A percentile compares a stretch with the other conserved stretches of the same genome.
These are phyloP conservation scores for Globisporangium emineosum DNA, from an alignment of 352 stramenopile species.

Conservation along the genomic window DNA sequence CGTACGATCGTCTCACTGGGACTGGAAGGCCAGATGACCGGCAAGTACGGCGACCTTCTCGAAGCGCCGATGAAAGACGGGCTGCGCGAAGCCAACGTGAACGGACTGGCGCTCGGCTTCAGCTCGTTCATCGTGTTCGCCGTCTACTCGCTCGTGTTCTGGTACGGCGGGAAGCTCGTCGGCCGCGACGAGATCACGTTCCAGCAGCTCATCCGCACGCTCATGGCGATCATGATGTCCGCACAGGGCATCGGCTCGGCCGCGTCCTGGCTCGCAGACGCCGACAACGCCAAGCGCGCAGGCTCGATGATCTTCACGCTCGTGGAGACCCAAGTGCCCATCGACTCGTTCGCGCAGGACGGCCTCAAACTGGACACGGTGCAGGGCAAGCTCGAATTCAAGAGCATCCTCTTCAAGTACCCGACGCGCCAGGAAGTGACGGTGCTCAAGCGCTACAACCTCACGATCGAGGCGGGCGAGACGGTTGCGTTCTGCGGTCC, in stretches of 20 bases:
- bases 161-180: conserved; percentile 50
- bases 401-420: conserved; percentile 24
- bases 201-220: conserved; percentile 36
- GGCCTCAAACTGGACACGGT: conserved; percentile 9
- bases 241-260: conserved; percentile 31
- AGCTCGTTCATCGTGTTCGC: conserved; percentile 51
- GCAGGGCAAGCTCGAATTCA: conserved; percentile 21
- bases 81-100: conserved; percentile 23
- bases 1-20: conserved; percentile 36
- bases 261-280: conserved; percentile 24
- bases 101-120: conserved; percentile 52
- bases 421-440: conserved; percentile 21
- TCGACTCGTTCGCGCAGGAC: conserved; percentile 10
- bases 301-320: conserved; percentile 12
- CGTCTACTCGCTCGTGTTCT: conserved; percentile 50
- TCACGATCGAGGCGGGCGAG: conserved; percentile 23
- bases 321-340: background rate
- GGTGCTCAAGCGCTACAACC: conserved; percentile 20
- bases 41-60: conserved; percentile 29
- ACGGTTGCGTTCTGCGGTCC: conserved; percentile 28
- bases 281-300: conserved; percentile 32
- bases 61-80: conserved; percentile 21
- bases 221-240: conserved; percentile 57
- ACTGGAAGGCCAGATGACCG: conserved; percentile 25
- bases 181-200: conserved; percentile 34